These are phyloP conservation scores for Funneliformis caledonium DNA, from an alignment of 371 early-diverging fungal species.

Conservation along the genomic window DNA sequence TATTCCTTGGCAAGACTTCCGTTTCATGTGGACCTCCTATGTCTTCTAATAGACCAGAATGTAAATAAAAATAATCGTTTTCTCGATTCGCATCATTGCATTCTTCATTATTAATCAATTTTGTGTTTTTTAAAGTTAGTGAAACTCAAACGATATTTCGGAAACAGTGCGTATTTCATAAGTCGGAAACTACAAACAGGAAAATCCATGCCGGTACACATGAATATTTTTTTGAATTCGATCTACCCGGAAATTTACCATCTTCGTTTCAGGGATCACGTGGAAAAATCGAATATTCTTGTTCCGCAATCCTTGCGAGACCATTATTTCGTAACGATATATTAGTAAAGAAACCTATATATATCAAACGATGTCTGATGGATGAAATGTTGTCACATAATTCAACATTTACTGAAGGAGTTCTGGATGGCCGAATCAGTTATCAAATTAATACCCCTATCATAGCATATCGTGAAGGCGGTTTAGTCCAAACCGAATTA, in stretches of 20 bases:
- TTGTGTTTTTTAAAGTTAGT: not conserved
- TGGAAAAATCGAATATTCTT: constrained; percentile 32
- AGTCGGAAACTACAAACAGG: not conserved
- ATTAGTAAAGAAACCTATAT: not conserved
- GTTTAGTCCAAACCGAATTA: constrained; percentile 9
- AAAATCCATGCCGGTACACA: constrained; percentile 11
- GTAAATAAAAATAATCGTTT: not conserved
- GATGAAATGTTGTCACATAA: not conserved
- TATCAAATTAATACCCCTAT: constrained; percentile 26
- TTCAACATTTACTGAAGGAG: not conserved
- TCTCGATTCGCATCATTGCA: not conserved
- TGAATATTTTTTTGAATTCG: constrained; percentile 30
- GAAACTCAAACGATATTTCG: constrained; percentile 7
- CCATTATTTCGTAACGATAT: constrained; percentile 12
- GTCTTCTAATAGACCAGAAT: constrained; percentile 14
- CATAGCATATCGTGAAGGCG: constrained; percentile 30
- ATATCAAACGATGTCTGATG: not conserved
- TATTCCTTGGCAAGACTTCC: not conserved
- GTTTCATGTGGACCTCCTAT: constrained; percentile 19
- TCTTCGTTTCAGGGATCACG: constrained; percentile 19
- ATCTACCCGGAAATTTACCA: constrained; percentile 27
- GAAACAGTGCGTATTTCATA: constrained; percentile 7
- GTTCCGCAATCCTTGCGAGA: not conserved
- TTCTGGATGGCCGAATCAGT: not conserved
- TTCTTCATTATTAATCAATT: not conserved